Conservation (phyloP, 1,139 yeast genomes). For the Hansenula anomala region DNA sequence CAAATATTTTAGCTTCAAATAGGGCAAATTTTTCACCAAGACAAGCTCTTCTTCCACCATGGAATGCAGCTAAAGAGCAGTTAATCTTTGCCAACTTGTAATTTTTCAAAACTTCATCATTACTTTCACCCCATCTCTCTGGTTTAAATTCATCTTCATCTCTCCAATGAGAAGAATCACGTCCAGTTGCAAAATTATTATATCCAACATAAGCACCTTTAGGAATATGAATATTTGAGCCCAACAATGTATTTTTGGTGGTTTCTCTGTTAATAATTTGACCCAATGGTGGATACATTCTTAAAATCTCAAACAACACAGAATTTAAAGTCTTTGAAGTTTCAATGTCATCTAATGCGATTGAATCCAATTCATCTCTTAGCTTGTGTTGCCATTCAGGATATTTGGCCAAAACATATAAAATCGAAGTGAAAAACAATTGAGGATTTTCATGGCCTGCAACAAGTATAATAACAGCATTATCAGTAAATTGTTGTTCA, state of each 20-base stretch:
- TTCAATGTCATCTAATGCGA: constrained; percentile 9
- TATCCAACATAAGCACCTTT: constrained; percentile 54
- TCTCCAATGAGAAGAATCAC: constrained; percentile 48
- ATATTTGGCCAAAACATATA: constrained; percentile 43
- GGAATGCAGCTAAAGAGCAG: constrained; percentile 48
- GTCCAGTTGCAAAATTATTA: constrained; percentile 52
- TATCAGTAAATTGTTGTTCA: constrained; percentile 47
- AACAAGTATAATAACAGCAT: constrained; percentile 51
- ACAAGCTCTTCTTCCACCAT: constrained; percentile 60
- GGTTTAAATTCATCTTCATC: constrained; percentile 47
- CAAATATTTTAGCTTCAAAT: constrained; percentile 36
- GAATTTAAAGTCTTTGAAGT: constrained; percentile 27
- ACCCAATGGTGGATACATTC: constrained; percentile 55
- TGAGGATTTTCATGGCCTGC: constrained; percentile 67
- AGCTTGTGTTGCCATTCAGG: constrained; percentile 32
- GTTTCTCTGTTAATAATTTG: constrained; percentile 52
- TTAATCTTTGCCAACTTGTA: constrained; percentile 42
- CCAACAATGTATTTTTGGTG: constrained; percentile 32
- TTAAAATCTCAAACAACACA: constrained; percentile 45
- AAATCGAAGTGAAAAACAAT: constrained; percentile 41
- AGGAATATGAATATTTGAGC: constrained; percentile 42
- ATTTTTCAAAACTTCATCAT: constrained; percentile 31
- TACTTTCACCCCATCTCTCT: constrained; percentile 49
- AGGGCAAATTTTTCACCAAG: constrained; percentile 58
- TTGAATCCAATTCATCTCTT: constrained; percentile 26